A percentile compares a stretch with the other conserved stretches of the same genome.
Conservation (phyloP, 2,329 filamentous ascomycete species). For the Penicillium sp. region DNA sequence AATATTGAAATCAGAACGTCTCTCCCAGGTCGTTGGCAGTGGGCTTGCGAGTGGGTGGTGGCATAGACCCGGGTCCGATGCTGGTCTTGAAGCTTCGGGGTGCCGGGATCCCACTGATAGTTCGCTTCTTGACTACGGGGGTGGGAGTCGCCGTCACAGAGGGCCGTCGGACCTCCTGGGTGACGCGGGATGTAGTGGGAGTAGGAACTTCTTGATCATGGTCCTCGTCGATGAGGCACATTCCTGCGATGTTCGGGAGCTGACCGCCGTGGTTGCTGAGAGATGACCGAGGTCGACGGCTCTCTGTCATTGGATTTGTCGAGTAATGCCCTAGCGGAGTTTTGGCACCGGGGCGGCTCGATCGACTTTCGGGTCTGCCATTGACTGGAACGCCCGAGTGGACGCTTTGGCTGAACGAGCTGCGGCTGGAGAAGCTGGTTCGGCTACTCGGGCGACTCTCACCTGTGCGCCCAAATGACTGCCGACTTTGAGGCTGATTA, state of each 20-base stretch:
- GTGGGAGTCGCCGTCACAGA: constrained; percentile 52
- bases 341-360: constrained; percentile 61
- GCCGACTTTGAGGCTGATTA: constrained; percentile 37
- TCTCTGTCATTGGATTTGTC: constrained; percentile 49
- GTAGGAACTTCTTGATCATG: constrained; percentile 49
- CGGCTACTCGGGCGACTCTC: constrained; percentile 73
- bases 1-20: constrained; percentile 49
- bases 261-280: constrained; percentile 62
- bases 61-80: constrained; percentile 47
- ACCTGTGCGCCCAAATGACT: constrained; percentile 52
- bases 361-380: constrained; percentile 65
- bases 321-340: constrained; percentile 64
- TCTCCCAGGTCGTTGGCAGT: constrained; percentile 58
- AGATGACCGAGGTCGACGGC: constrained; percentile 68
- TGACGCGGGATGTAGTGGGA: constrained; percentile 42
- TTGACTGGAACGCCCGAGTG: constrained; percentile 37
- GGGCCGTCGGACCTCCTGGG: constrained; percentile 39
- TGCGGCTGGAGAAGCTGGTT: constrained; percentile 58
- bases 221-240: constrained; percentile 58
- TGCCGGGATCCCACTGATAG: constrained; percentile 50
- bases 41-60: constrained; percentile 50
- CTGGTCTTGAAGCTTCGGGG: constrained; percentile 44
- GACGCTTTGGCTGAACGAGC: constrained; percentile 43
- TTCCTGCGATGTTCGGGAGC: constrained; percentile 56
- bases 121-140: constrained; percentile 50